Percentiles rank a stretch among this genome's conserved stretches.
Conservation (phyloP, 2,329 filamentous ascomycete genomes). For the Diaporthe aspalathi region DNA sequence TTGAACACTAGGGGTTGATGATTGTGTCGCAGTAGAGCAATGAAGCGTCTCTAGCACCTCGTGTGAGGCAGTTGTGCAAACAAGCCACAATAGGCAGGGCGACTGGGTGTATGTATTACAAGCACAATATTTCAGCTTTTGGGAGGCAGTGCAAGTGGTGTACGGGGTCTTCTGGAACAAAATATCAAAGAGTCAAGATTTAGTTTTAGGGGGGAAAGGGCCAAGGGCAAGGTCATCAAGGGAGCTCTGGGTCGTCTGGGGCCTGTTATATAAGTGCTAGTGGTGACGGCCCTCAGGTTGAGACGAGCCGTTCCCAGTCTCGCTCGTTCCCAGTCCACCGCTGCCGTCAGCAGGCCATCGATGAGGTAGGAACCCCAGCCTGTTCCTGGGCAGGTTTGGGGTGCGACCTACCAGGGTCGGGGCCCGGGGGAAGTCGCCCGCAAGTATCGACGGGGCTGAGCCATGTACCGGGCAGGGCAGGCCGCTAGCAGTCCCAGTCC, state of each 20-base stretch:
- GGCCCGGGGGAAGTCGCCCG: constrained; percentile 33
- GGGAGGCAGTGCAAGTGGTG: not conserved
- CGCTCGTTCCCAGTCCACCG: constrained; percentile 34
- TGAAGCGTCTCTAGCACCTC: not conserved
- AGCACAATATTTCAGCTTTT: not conserved
- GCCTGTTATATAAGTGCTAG: constrained; percentile 35
- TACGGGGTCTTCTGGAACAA: not conserved
- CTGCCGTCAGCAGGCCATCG: constrained; percentile 37
- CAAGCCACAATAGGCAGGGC: not conserved
- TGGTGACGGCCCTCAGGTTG: constrained; percentile 36
- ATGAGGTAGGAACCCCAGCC: constrained; percentile 30
- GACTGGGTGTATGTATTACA: not conserved
- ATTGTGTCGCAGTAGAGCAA: not conserved
- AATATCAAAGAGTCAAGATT: constrained; percentile 2
- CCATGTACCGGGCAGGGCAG: constrained; percentile 14
- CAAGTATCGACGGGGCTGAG: constrained; percentile 33
- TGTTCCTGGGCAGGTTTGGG: constrained; percentile 36
- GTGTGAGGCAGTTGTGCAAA: not conserved
- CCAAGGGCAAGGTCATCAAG: constrained; percentile 17
- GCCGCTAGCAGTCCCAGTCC: constrained; percentile 16
- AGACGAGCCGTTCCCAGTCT: constrained; percentile 37
- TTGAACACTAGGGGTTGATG: not conserved
- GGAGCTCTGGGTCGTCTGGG: constrained; percentile 10
- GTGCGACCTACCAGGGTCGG: constrained; percentile 31
- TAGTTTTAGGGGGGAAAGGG: not conserved